Conservation (phyloP, 139 green algal genomes). For the Tetraselmis chui region DNA sequence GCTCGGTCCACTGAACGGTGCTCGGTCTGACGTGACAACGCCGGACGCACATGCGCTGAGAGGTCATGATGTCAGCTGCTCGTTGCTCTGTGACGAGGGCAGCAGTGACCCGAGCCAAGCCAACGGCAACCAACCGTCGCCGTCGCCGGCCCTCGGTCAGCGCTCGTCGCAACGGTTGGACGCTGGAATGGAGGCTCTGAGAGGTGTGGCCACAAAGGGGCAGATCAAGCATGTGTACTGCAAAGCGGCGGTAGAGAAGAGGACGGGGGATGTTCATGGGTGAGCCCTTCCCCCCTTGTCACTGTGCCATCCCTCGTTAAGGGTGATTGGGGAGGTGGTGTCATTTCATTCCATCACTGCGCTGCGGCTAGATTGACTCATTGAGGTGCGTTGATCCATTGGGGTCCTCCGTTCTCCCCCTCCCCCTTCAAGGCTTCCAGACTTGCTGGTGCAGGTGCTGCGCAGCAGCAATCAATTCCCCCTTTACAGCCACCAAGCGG, state of each 20-base stretch:
- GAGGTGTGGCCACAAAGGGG: not conserved
- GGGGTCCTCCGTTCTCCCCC: not conserved
- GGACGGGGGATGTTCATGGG: not conserved
- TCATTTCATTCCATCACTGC: too few relatives aligned
- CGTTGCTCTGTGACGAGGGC: too few relatives aligned
- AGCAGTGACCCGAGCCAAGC: too few relatives aligned
- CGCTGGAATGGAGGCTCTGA: not conserved
- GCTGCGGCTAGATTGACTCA: not conserved
- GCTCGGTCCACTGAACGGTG: not conserved
- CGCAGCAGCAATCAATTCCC: not conserved
- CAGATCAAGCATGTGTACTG: not conserved
- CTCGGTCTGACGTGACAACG: not conserved
- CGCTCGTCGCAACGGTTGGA: not conserved
- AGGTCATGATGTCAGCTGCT: not conserved
- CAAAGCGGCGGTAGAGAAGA: not conserved
- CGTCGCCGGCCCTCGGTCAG: not conserved
- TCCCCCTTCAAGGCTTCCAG: conserved; percentile 1
- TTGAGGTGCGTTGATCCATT: not conserved
- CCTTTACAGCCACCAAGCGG: conserved; percentile 10
- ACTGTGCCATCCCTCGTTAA: too few relatives aligned
- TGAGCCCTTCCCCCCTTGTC: conserved; percentile 1
- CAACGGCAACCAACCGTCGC: not conserved
- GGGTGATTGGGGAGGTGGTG: too few relatives aligned
- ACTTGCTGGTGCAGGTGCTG: not conserved
- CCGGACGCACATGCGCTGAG: too few relatives aligned